phyloP scores from a whole-genome alignment of 1,284 basidiomycete genomes.

The Ganoderma sp. region DNA sequence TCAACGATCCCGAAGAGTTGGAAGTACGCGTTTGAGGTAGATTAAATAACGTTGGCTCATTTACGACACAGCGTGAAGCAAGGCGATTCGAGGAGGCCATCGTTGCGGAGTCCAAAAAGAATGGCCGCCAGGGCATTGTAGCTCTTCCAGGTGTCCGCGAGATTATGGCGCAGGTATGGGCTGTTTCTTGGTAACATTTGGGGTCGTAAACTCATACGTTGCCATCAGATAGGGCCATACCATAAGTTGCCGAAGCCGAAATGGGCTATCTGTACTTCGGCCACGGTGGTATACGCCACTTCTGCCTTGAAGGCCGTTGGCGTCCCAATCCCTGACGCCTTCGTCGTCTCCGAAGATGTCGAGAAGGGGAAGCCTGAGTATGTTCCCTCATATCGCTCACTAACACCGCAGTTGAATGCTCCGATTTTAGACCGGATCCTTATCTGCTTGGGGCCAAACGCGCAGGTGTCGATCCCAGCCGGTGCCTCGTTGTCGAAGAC shows the following conservation, averaged over 20 bases:
- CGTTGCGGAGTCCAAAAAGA: slow-evolving; percentile 56
- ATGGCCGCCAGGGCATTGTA: slow-evolving; percentile 63
- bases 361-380: slow-evolving; percentile 79
- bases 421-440: slow-evolving; percentile 75
- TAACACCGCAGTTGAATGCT: slow-evolving; percentile 26
- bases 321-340: slow-evolving; percentile 63
- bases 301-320: slow-evolving; percentile 58
- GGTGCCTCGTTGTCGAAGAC: slow-evolving; percentile 87
- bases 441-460: slow-evolving; percentile 77
- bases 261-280: slow-evolving; percentile 75
- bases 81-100: slow-evolving; percentile 73
- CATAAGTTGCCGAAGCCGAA: slow-evolving; percentile 55
- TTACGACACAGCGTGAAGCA: slow-evolving; percentile 57
- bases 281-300: slow-evolving; percentile 64
- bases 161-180: slow-evolving; percentile 56
- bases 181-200: not conserved
- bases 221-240: slow-evolving; percentile 50
- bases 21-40: slow-evolving; percentile 50
- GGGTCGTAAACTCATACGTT: not conserved
- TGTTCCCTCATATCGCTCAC: slow-evolving; percentile 29
- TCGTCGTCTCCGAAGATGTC: slow-evolving; percentile 84
- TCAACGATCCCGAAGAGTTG: slow-evolving; percentile 70
- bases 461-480: slow-evolving; percentile 62
- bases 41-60: slow-evolving; percentile 57
- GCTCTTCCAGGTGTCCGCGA: slow-evolving; percentile 64